A percentile compares a stretch with the other conserved stretches of the same genome.
Conservation (phyloP, 2,329 filamentous ascomycete genomes). For the Cercospora brassicicola region DNA sequence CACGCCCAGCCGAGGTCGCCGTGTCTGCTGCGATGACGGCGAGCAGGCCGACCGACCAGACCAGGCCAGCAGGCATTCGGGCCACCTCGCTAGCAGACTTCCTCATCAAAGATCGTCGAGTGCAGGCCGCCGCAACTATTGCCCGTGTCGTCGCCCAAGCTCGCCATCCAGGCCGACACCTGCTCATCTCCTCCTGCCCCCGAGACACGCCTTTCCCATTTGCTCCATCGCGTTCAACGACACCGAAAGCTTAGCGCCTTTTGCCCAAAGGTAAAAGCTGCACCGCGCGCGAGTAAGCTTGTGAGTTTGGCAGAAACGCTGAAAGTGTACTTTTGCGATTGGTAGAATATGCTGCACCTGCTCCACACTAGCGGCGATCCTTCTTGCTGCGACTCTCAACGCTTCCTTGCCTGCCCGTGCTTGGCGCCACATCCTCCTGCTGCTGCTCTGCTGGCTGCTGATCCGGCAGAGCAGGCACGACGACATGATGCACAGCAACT, state of each 20-base stretch:
- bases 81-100: slow-evolving; percentile 3
- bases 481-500: neutral
- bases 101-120: neutral
- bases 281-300: slow-evolving; percentile 17
- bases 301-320: slow-evolving; percentile 12
- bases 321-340: slow-evolving; percentile 8
- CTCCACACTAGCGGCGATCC: slow-evolving; percentile 11
- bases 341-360: slow-evolving; percentile 9
- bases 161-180: neutral
- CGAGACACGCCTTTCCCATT: slow-evolving; percentile 20
- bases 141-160: neutral
- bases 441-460: neutral
- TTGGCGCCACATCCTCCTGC: slow-evolving; percentile 1
- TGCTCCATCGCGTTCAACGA: slow-evolving; percentile 14
- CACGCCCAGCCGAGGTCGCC: neutral
- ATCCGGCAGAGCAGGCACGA: slow-evolving; percentile 3
- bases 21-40: neutral
- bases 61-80: neutral
- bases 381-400: slow-evolving; percentile 14
- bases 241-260: slow-evolving; percentile 22
- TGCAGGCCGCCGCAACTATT: neutral
- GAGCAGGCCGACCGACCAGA: neutral
- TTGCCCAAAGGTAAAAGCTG: slow-evolving; percentile 8
- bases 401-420: slow-evolving; percentile 5
- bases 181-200: slow-evolving; percentile 9